Base-by-base conservation (phyloP, 73 alveolate species). In the Diophrys sp. region DNA sequence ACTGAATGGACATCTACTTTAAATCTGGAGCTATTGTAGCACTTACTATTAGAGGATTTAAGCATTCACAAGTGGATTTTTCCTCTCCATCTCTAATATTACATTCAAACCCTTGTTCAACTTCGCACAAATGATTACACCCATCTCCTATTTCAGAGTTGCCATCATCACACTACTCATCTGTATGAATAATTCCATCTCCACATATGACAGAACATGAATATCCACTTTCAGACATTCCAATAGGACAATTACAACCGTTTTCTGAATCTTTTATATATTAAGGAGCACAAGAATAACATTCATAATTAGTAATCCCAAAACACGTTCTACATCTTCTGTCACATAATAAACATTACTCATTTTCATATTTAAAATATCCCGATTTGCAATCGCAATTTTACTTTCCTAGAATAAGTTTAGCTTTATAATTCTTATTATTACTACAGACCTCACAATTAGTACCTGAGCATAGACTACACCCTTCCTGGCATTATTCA, bases 151-250 rank as follows among this genome's bases (percentile, higher is more conserved):
- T 27, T 0, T 5, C 14, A 1, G 34, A 27, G 32, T 71, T 71
- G 23, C 79, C 79, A 71, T 71, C 79, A 55, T 71, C 79, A 29
- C 79, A 71, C 25, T 71, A 23, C 32, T 29, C 56, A n/a, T 34
- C 29, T 11, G 5, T 18, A 44, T 44, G 62, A 5, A 11, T 44
- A 18, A 44, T 18, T 11, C 62, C 18, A 18, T 44, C 62, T 44
- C 62, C 62, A 44, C 62, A 44, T 11, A 44, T 44, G 62, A 44
- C 18, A 11, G 5, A 5, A 18, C 62, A 44, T 44, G n/a, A 11
- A 44, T 44, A 44, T 11, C 18, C 62, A 11, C 18, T 44, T 44
- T 44, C 62, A 44, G 62, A 44, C 5, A 11, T 11, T 11, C 62
- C 62, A 11, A 44, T 18, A 11, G 62, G 62, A 18, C 62, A 44